Conservation (phyloP, 2,329 filamentous ascomycete genomes). For the Ophiostoma perfectum region DNA sequence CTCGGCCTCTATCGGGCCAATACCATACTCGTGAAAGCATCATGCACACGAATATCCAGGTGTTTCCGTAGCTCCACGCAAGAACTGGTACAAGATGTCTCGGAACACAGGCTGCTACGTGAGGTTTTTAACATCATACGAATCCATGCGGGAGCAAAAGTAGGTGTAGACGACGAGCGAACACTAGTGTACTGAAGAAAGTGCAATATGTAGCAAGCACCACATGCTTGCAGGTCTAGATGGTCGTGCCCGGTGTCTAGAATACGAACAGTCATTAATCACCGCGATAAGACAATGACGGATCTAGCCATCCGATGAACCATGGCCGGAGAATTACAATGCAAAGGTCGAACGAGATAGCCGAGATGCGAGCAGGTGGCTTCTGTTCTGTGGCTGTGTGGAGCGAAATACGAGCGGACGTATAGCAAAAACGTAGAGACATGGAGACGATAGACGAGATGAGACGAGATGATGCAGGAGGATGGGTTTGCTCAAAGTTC, state of each 20-base stretch:
- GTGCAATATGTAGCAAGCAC: too few relatives aligned
- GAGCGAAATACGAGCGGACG: neutral
- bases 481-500: neutral
- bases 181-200: too few relatives aligned
- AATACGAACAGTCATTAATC: too few relatives aligned
- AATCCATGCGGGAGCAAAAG: neutral
- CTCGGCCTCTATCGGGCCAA: neutral
- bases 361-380: neutral
- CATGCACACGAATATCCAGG: neutral
- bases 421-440: neutral
- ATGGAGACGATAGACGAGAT: neutral
- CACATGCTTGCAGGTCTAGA: too few relatives aligned
- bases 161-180: neutral
- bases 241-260: too few relatives aligned
- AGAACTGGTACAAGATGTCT: neutral
- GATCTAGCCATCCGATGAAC: constrained; percentile 1
- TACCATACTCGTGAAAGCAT: neutral
- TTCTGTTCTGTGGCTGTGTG: neutral
- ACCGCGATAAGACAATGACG: neutral
- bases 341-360: neutral
- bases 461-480: constrained; percentile 1
- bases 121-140: neutral
- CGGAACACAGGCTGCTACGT: neutral
- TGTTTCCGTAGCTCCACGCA: neutral
- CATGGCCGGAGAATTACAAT: neutral